phyloP scores from a whole-genome alignment of 306 rosid genomes.

The Casuarina glauca region DNA sequence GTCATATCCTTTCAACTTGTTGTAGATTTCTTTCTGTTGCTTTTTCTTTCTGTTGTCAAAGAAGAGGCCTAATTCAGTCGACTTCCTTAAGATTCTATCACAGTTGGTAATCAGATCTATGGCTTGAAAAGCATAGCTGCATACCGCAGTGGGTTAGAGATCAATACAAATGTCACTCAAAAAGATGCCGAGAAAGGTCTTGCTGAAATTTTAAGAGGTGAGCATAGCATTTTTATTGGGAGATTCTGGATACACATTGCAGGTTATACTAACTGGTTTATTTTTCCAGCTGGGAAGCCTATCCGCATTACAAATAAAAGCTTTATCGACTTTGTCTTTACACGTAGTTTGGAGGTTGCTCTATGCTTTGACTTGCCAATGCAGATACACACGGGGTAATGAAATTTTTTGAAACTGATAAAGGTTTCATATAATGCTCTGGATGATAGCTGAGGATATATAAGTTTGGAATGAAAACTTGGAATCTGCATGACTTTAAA shows the following conservation, averaged over 20 bases:
- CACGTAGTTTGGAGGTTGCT: slow-evolving; percentile 76
- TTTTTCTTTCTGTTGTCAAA: not conserved
- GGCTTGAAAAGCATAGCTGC: slow-evolving; percentile 91
- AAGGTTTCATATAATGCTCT: slow-evolving; percentile 18
- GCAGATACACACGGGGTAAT: slow-evolving; percentile 95
- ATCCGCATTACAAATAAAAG: slow-evolving; percentile 58
- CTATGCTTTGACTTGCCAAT: slow-evolving; percentile 73
- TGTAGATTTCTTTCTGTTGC: not conserved
- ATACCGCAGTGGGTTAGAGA: slow-evolving; percentile 78
- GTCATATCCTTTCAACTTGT: slow-evolving; percentile 72
- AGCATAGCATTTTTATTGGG: slow-evolving; percentile 28
- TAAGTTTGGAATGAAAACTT: slow-evolving; percentile 10
- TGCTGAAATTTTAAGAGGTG: slow-evolving; percentile 49
- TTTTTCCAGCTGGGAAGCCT: slow-evolving; percentile 74
- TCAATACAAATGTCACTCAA: slow-evolving; percentile 56
- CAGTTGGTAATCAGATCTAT: slow-evolving; percentile 53
- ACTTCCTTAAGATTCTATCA: slow-evolving; percentile 59
- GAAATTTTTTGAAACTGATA: slow-evolving; percentile 3
- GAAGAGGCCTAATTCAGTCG: slow-evolving; percentile 13
- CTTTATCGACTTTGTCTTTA: slow-evolving; percentile 69
- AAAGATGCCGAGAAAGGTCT: slow-evolving; percentile 77
- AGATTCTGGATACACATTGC: slow-evolving; percentile 12
- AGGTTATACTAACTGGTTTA: slow-evolving; percentile 28
- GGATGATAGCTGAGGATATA: slow-evolving; percentile 17
- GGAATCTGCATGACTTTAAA: not conserved